Evolutionary conservation across 108 stramenopile genomes (phyloP).

Genomic region (Seminavis robusta): DNA sequence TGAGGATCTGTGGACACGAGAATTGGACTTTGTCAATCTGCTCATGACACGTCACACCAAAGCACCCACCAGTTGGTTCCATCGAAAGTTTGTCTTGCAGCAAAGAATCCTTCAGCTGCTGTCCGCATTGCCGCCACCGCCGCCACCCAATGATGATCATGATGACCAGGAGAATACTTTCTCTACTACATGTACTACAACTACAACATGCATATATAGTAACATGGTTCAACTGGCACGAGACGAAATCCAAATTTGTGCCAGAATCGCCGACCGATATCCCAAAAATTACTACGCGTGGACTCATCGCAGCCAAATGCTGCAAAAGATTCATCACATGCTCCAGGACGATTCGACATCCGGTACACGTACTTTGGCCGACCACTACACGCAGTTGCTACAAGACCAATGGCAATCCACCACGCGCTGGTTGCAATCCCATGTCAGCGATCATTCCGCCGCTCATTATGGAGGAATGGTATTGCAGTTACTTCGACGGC

Average conservation of each 20-base stretch:
- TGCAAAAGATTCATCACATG: constrained; percentile 1
- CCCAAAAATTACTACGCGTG: constrained; percentile 62
- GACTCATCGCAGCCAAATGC: constrained; percentile 36
- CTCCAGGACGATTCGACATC: not conserved
- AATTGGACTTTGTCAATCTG: constrained; percentile 37
- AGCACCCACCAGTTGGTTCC: constrained; percentile 45
- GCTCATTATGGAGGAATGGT: constrained; percentile 43
- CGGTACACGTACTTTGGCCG: not conserved
- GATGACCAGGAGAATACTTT: not conserved
- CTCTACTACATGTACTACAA: not conserved
- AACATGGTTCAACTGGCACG: constrained; percentile 1
- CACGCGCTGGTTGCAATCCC: constrained; percentile 23
- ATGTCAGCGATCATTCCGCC: constrained; percentile 53
- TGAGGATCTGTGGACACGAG: constrained; percentile 14
- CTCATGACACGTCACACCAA: constrained; percentile 54
- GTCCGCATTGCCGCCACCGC: no score
- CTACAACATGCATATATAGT: not conserved
- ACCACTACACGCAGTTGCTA: constrained; percentile 2
- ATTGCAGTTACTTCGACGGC: not conserved
- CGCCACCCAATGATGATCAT: no score
- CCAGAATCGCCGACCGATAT: constrained; percentile 32
- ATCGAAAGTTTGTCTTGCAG: constrained; percentile 41
- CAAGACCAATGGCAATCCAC: constrained; percentile 19
- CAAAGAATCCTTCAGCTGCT: constrained; percentile 7
- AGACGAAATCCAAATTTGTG: constrained; percentile 24